Evolutionary conservation across 352 stramenopile species (phyloP), one percentile per base, ranked within the genome.

Genomic region (Pythium vanterpoolii): DNA sequence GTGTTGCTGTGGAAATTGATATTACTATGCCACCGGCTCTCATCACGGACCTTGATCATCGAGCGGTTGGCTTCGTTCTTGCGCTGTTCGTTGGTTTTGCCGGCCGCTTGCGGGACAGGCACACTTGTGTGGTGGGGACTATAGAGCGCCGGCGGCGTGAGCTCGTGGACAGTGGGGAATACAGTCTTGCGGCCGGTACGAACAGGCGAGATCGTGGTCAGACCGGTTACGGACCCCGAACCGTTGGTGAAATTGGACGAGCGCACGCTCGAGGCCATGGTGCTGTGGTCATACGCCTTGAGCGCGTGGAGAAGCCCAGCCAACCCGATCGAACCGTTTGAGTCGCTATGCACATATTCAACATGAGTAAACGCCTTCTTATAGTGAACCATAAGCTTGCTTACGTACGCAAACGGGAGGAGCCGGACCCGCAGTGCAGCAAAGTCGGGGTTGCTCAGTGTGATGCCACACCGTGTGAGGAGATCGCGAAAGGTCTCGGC

Each of bases 21-120:
- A 30, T 87, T 68, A 50, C 76, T 87, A 34, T 81, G 73, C 63
- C 81, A 74, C 19, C 77, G 75, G 28, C 70, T 83, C 26, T 89
- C 79, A 50, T 92, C 79, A 13, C 79, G 73, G 40, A 88, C 83
- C 54, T 85, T 84, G 19, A 90, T 77, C 56, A 81, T 79, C 2
- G 79, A 79, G 1, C 76, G 77, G 4, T 76, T 87, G 24, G 73
- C 76, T 62, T 89, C 82, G 10, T 69, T 72, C 57, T 92, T 90
- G 26, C 82, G 75, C 56, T 92, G 78, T 40, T 89, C 71, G 46
- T 80, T 92, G 3, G 83, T 87, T 63, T 92, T 92, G 2, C 83
- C 83, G 8, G 79, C 79, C 43, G 79, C 48, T 21, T 85, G 72
- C 0, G 68, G 55, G 1, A 62, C 13, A 1, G 62, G 13, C 4